Percentiles rank a stretch among this genome's conserved stretches.
Conservation (phyloP, 768 basidiomycete genomes). For the Suillus variegatus region DNA sequence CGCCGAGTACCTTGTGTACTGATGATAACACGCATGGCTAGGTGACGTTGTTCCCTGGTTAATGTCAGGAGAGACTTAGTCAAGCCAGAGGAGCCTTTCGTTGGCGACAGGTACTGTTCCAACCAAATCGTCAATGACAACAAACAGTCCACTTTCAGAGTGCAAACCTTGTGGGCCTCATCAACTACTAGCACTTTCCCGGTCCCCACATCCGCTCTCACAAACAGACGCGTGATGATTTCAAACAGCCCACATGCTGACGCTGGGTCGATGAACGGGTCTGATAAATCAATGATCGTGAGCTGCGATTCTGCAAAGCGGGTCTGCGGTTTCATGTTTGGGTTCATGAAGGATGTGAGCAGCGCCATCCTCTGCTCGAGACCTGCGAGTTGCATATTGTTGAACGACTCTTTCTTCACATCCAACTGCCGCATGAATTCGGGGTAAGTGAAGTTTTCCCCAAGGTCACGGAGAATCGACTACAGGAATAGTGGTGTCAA, state of each 20-base stretch:
- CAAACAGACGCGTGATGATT: slow-evolving; percentile 64
- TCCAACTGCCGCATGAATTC: slow-evolving; percentile 51
- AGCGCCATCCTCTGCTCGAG: slow-evolving; percentile 67
- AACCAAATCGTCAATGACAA: slow-evolving; percentile 1
- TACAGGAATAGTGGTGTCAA: slow-evolving; percentile 23
- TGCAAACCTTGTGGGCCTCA: slow-evolving; percentile 68
- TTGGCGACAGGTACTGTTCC: slow-evolving; percentile 59
- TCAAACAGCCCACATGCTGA: slow-evolving; percentile 74
- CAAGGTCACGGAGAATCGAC: slow-evolving; percentile 64
- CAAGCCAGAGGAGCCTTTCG: slow-evolving; percentile 48
- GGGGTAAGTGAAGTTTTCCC: slow-evolving; percentile 55
- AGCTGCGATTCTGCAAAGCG: slow-evolving; percentile 60
- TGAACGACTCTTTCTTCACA: slow-evolving; percentile 51
- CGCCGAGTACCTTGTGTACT: slow-evolving; percentile 63
- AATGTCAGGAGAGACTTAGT: slow-evolving; percentile 59
- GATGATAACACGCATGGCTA: slow-evolving; percentile 71
- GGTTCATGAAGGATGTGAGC: slow-evolving; percentile 57
- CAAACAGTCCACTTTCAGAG: background rate
- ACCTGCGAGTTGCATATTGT: slow-evolving; percentile 52
- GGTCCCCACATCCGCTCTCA: slow-evolving; percentile 56
- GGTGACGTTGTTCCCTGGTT: slow-evolving; percentile 69
- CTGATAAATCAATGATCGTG: slow-evolving; percentile 71
- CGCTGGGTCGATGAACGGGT: slow-evolving; percentile 68
- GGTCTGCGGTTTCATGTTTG: slow-evolving; percentile 33
- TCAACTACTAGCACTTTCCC: slow-evolving; percentile 75